Percentiles rank a stretch among this genome's conserved stretches.
These are phyloP conservation scores for Leucocoprinus leucothites DNA, from an alignment of 768 basidiomycete species.

Conservation along the genomic window DNA sequence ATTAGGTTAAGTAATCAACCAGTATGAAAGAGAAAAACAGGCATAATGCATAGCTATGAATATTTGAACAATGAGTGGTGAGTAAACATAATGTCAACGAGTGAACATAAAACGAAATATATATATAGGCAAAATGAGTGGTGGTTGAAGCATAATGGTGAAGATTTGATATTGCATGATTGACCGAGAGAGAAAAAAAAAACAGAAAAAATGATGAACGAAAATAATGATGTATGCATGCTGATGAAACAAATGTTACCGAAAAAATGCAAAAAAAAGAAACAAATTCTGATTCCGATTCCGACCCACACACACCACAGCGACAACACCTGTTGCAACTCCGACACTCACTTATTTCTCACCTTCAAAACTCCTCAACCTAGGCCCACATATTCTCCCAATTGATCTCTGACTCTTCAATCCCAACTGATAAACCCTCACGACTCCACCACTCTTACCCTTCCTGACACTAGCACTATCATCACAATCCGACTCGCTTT, in stretches of 20 bases:
- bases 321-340: too few relatives aligned
- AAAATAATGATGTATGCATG: not conserved
- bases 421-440: constrained; percentile 38
- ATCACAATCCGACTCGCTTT: not conserved
- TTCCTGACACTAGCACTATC: not conserved
- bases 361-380: constrained; percentile 5
- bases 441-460: constrained; percentile 22
- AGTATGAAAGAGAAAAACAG: too few relatives aligned
- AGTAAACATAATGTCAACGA: too few relatives aligned
- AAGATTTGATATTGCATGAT: not conserved
- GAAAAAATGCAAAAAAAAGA: not conserved
- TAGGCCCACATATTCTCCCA: constrained; percentile 9
- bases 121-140: too few relatives aligned
- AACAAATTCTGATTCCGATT: too few relatives aligned
- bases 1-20: too few relatives aligned
- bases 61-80: too few relatives aligned
- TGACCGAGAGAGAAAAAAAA: not conserved
- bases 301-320: too few relatives aligned
- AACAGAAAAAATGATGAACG: not conserved
- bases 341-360: not conserved
- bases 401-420: constrained; percentile 36
- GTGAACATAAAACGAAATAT: too few relatives aligned
- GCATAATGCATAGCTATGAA: too few relatives aligned
- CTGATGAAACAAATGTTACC: not conserved
- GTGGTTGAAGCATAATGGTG: not conserved